Evolutionary conservation across 768 basidiomycete species (phyloP).

Genomic region (Terana coerulea): DNA sequence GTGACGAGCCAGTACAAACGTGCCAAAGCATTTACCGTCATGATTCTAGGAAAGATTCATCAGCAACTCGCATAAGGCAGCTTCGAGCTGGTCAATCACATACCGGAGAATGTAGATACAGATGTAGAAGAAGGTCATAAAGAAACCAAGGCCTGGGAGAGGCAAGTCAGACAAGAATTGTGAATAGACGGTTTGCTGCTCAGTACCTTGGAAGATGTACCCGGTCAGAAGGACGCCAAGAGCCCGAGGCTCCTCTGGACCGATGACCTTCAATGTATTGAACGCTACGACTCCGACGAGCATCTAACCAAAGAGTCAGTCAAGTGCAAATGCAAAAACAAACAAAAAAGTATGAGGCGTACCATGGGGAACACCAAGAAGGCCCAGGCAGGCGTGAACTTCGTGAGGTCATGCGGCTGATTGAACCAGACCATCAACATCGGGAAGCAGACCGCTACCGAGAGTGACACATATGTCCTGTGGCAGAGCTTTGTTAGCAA

Average conservation of each 20-base stretch:
- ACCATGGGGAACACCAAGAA: slow-evolving; percentile 37
- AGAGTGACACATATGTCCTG: slow-evolving; percentile 40
- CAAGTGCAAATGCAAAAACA: not conserved
- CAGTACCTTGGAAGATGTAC: slow-evolving; percentile 48
- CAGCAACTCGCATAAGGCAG: not conserved
- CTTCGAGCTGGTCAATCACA: slow-evolving; percentile 16
- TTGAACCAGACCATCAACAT: slow-evolving; percentile 52
- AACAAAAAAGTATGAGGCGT: not conserved
- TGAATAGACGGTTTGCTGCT: no score
- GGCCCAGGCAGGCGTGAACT: slow-evolving; percentile 36
- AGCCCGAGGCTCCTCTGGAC: slow-evolving; percentile 31
- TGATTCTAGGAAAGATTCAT: slow-evolving; percentile 25
- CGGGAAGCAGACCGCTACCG: slow-evolving; percentile 37
- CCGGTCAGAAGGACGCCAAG: slow-evolving; percentile 39
- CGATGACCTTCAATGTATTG: slow-evolving; percentile 37
- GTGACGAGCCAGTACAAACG: not conserved
- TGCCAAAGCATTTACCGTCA: slow-evolving; percentile 29
- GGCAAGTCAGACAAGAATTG: not conserved
- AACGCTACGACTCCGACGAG: slow-evolving; percentile 45
- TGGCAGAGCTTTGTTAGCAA: not conserved
- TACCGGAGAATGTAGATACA: slow-evolving; percentile 45
- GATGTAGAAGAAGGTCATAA: slow-evolving; percentile 48
- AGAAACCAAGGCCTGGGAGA: slow-evolving; percentile 38
- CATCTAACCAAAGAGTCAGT: slow-evolving; percentile 31
- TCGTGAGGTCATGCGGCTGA: slow-evolving; percentile 39